Base-by-base conservation (phyloP, 1,139 yeast genomes). In the Magnusiomyces paraingens region DNA sequence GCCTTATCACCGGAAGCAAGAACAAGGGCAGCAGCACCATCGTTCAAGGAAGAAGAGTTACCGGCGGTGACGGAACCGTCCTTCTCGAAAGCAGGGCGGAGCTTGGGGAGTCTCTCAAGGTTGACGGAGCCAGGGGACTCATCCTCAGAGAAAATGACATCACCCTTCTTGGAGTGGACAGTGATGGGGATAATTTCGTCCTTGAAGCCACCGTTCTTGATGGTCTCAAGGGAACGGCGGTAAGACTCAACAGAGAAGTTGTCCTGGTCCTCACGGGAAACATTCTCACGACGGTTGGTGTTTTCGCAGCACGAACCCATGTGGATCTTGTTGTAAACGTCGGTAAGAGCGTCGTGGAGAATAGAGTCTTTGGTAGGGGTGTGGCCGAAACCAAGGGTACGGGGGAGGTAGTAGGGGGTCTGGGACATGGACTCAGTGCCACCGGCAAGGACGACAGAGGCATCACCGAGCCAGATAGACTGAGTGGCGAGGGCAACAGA, bases 11-110 rank as follows among this genome's bases (percentile, higher is more conserved):
- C 95, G 54, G 94, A 84, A 52, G 90, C 93, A 63, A 90, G 74
- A 44, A 90, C 77, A 48, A 90, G 76, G 47, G 96, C 96, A 57
- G 96, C 94, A 68, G 89, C 96, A 71, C 98, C 98, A 68, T 90
- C 98, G 70, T 88, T 90, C 66, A 90, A 76, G 66, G 91, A 86
- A 38, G 96, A 87, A 39, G 97, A 94, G 69, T 90, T 90, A 61
- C 95, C 95, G 45, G 94, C 96, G 49, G 97, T 90, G 57, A 90
- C 95, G 43, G 96, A 87, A 68, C 98, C 98, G 58, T 78, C 90
- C 73, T 83, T 85, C 70, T 85, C 85, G 80, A 90, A 90, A 18
- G 86, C 96, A 50, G 97, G 84, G 74, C 94, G 80, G 36, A 96
- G 91, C 53, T 81, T 62, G 66, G 78, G 81, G 62, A 90, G 72